Conservation (phyloP, 305 asterid species). For the Fraxinus angustifolia region DNA sequence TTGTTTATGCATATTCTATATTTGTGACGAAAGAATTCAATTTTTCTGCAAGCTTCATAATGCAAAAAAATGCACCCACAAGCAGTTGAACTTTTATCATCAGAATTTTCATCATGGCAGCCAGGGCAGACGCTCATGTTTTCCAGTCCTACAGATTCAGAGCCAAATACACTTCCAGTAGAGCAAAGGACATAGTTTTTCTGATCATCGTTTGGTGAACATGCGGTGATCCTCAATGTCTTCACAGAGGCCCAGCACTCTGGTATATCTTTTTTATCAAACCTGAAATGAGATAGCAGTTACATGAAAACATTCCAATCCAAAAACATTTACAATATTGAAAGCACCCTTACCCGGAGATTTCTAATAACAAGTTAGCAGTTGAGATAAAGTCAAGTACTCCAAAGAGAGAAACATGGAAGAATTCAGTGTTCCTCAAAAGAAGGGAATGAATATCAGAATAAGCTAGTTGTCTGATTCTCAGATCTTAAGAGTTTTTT, state of each 20-base stretch:
- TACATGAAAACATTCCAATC: conserved; percentile 10
- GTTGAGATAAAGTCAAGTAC: neutral
- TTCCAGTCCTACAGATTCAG: conserved; percentile 36
- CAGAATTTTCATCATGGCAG: conserved; percentile 34
- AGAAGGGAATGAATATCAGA: neutral
- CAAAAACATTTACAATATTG: conserved; percentile 5
- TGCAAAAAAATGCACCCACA: conserved; percentile 58
- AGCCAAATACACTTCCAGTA: conserved; percentile 30
- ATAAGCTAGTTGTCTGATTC: neutral
- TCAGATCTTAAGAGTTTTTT: neutral
- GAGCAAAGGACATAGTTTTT: conserved; percentile 46
- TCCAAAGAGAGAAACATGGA: neutral
- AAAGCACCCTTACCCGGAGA: neutral
- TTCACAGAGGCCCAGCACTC: conserved; percentile 59
- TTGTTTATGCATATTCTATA: conserved; percentile 43
- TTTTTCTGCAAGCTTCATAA: conserved; percentile 45
- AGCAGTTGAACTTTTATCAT: conserved; percentile 33
- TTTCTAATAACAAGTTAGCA: neutral
- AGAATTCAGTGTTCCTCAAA: neutral
- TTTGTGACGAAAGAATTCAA: conserved; percentile 34
- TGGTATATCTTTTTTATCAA: conserved; percentile 47
- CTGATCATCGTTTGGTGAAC: conserved; percentile 37
- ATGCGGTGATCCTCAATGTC: conserved; percentile 50
- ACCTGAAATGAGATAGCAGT: conserved; percentile 49
- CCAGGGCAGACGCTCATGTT: conserved; percentile 28